Evolutionary conservation across 441 rosid genomes (phyloP).

Genomic region (Bruguiera hainesii): DNA sequence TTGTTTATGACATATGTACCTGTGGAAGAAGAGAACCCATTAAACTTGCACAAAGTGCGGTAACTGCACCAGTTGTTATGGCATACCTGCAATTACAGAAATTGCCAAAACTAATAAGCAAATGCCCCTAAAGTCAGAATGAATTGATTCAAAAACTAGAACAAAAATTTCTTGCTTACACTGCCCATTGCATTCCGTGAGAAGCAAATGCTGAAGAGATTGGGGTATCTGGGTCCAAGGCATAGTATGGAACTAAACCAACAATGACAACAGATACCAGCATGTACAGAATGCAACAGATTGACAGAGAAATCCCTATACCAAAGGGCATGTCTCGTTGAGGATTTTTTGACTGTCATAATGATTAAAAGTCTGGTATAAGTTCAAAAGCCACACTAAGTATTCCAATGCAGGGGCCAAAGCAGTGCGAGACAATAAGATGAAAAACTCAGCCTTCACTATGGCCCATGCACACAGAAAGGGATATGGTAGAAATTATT

Average conservation of each 20-base stretch:
- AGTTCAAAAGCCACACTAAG: not conserved
- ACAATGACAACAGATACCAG: slow-evolving; percentile 86
- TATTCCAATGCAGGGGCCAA: not conserved
- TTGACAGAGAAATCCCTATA: slow-evolving; percentile 73
- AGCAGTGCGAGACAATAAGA: not conserved
- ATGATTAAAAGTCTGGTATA: not conserved
- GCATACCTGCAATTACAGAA: slow-evolving; percentile 44
- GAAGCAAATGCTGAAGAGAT: slow-evolving; percentile 91
- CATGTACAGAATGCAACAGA: slow-evolving; percentile 89
- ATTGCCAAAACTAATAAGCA: not conserved
- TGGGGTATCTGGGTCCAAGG: slow-evolving; percentile 97
- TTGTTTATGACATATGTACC: slow-evolving; percentile 28
- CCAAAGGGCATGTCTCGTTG: slow-evolving; percentile 96
- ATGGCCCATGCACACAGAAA: no score
- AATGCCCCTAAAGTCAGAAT: not conserved
- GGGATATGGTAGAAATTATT: no score
- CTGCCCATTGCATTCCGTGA: slow-evolving; percentile 96
- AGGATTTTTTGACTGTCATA: slow-evolving; percentile 84
- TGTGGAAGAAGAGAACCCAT: slow-evolving; percentile 86
- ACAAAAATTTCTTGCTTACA: slow-evolving; percentile 47
- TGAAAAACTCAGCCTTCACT: not conserved
- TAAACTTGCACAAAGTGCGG: slow-evolving; percentile 78
- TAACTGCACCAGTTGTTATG: slow-evolving; percentile 76
- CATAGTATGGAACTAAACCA: slow-evolving; percentile 91
- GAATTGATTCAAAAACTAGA: slow-evolving; percentile 5